A percentile compares a stretch with the other conserved stretches of the same genome.
Evolutionary conservation across 139 green algal genomes (phyloP).

Genomic region (Mesostigma viride): DNA sequence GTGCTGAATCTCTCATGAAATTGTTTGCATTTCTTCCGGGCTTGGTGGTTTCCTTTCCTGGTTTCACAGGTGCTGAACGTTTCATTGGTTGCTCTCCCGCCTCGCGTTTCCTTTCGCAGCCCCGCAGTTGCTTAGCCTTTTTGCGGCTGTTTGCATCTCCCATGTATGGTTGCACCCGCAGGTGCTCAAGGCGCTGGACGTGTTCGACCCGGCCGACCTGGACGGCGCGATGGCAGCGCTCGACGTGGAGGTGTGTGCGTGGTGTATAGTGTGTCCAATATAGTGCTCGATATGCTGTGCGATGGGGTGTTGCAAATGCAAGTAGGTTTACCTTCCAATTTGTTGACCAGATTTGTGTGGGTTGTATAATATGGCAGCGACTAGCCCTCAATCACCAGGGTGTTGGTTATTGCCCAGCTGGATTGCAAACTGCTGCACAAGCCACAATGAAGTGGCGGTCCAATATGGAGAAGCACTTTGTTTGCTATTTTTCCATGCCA

Average conservation of each 20-base stretch:
- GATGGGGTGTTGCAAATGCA: neutral
- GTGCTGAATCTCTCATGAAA: neutral
- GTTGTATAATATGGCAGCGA: neutral
- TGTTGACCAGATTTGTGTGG: neutral
- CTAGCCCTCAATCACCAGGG: neutral
- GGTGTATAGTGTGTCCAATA: neutral
- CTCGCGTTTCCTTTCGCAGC: neutral
- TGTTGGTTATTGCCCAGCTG: neutral
- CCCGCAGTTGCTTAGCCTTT: neutral
- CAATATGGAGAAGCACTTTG: too few relatives aligned
- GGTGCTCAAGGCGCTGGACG: neutral
- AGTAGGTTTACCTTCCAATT: neutral
- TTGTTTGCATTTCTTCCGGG: neutral
- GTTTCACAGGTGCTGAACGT: neutral
- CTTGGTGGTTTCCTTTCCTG: too few relatives aligned
- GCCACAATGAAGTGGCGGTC: too few relatives aligned
- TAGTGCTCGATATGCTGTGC: neutral
- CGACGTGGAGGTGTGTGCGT: neutral
- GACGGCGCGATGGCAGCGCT: constrained; percentile 9
- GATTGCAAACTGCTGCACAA: neutral
- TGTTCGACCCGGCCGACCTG: constrained; percentile 4
- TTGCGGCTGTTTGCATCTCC: neutral
- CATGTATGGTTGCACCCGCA: neutral
- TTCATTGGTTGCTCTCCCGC: neutral
- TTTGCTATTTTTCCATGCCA: neutral